Evolutionary conservation across 2,329 filamentous ascomycete genomes (phyloP), one percentile per base, ranked within the genome.

Genomic region (Clarireedia monteithiana): DNA sequence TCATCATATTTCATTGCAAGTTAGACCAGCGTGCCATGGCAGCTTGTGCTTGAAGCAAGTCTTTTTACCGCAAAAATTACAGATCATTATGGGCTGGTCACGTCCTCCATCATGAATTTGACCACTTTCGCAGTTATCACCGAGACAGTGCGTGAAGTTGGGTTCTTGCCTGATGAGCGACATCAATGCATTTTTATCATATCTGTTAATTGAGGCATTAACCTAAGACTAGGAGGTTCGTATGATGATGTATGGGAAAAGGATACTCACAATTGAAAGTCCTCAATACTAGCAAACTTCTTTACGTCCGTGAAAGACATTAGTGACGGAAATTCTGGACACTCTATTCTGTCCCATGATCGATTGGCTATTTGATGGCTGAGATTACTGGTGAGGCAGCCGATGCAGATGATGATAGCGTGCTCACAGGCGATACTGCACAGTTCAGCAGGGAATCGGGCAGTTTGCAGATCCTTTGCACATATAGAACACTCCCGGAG

Each of bases 71-170:
- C 77, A 76, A 44, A 65, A 60, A 45, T 68, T 61, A 63, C 76
- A 76, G 15, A 67, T 70, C 40, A 76, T 72, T 17, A 74, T 75
- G 0, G 76, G 72, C 3, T 72, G 69, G 1, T 62, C 63, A 1
- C 61, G 55, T 15, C 74, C 74, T 3, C 66, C 70, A 1, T 71
- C 69, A 48, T 82, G 79, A 2, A 80, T 70, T 59, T 83, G 79
- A 0, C 80, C 80, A 1, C 72, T 74, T 7, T 69, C 72, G 61
- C 81, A 84, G 2, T 69, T 70, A 0, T 76, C 68, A 4, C 55
- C 57, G 1, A 79, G 72, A 60, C 81, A 84, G 75, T 77, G 81
- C 14, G 74, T 66, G 60, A 81, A 83, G 34, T 74, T 74, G 0
- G 72, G 68, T 1, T 74, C 36, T 14, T 10, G 14, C 4, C 10